Evolutionary conservation across 2,329 filamentous ascomycete species (phyloP), one percentile per base, ranked within the genome.

Genomic region (Kalmusia sp.): DNA sequence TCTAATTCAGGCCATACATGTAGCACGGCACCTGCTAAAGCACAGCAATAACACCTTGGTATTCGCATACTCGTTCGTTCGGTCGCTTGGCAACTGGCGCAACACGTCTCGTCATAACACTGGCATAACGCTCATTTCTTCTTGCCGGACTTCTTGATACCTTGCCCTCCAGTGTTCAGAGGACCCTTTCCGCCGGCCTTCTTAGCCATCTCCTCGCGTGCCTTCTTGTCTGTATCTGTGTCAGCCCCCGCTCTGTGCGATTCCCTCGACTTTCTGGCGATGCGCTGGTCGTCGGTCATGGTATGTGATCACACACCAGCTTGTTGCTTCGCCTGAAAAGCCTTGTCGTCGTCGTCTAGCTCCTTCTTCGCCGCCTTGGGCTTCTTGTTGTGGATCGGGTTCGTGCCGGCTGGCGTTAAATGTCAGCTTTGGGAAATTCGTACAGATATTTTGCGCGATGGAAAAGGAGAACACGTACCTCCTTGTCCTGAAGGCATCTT

Each of bases 91-190:
- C n/a, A n/a, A n/a, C n/a, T n/a, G n/a, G n/a, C n/a, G n/a, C n/a
- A n/a, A n/a, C n/a, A n/a, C n/a, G n/a, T n/a, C n/a, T n/a, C n/a
- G n/a, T n/a, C n/a, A 28, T 43, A 14, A 12, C 19, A 14, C 14
- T 12, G 14, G 2, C 3, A 37, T 34, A 19, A 28, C 56, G 64
- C 58, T 69, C 67, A 96, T 88, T 97, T 96, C 90, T 55, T 55
- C 68, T 97, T 96, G 77, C 92, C 93, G 58, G 90, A 95, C 86
- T 96, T 97, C 88, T 97, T 97, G 82, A 98, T 96, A 58, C 92
- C 92, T 79, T 96, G 91, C 43, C 83, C 77, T 28, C 92, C 92
- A 27, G 87, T 89, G 79, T 92, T 93, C 73, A 97, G 75, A 31
- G 93, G 93, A 3, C 93, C 93, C 80, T 96, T 96, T 76, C 90